Conservation (phyloP, 805 yeast genomes). For the Blastobotrys muscicola region DNA sequence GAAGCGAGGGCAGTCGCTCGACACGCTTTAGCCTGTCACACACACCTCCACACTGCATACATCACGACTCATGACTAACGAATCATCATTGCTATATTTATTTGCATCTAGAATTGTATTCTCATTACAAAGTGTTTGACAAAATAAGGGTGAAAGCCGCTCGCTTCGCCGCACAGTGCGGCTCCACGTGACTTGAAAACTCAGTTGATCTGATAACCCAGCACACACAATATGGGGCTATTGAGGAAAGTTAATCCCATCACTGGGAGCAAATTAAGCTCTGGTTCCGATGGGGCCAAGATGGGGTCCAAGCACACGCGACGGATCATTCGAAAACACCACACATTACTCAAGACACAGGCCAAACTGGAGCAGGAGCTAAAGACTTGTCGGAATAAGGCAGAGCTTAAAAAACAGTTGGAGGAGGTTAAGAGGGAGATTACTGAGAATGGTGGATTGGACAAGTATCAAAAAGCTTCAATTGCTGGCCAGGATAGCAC, state of each 20-base stretch:
- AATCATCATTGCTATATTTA: neutral
- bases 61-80: no score
- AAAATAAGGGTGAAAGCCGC: no score
- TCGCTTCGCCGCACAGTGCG: no score
- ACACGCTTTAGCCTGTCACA: no score
- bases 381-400: slow-evolving; percentile 13
- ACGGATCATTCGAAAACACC: slow-evolving; percentile 68
- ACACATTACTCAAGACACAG: slow-evolving; percentile 53
- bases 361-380: slow-evolving; percentile 12
- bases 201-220: no score
- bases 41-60: no score
- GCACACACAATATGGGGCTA: no score
- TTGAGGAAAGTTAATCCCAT: slow-evolving; percentile 24
- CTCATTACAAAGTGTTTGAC: no score
- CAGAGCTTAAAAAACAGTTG: slow-evolving; percentile 22
- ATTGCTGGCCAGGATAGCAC: slow-evolving; percentile 66
- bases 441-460: slow-evolving; percentile 60
- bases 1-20: no score
- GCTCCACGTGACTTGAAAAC: no score
- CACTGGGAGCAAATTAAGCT: slow-evolving; percentile 26
- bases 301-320: slow-evolving; percentile 37
- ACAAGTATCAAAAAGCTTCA: slow-evolving; percentile 77
- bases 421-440: slow-evolving; percentile 57
- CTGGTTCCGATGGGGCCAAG: slow-evolving; percentile 5
- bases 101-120: no score